Percentiles rank a stretch among this genome's conserved stretches.
Conservation (phyloP, 768 basidiomycete species). For the Omphalotus guepiniiformis region DNA sequence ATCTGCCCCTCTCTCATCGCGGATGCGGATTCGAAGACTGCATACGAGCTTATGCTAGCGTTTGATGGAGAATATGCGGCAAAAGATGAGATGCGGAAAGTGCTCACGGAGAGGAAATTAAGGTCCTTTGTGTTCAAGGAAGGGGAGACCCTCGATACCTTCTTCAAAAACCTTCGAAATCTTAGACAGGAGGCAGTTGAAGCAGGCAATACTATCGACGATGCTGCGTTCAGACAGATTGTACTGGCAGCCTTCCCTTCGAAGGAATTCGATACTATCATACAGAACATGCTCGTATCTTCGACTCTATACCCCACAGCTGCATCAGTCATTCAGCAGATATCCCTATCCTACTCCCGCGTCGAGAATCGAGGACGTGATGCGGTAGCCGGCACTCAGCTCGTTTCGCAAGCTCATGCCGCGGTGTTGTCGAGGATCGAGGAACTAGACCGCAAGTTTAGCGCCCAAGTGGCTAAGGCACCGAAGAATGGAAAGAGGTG, state of each 20-base stretch:
- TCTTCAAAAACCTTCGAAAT: neutral
- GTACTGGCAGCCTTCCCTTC: neutral
- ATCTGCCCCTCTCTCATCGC: too few species aligned
- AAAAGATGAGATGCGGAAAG: too few species aligned
- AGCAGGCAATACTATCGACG: neutral
- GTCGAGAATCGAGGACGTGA: neutral
- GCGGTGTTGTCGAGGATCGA: neutral
- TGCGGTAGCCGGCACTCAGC: neutral
- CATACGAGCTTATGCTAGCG: too few species aligned
- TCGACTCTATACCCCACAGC: neutral
- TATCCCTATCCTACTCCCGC: constrained; percentile 23
- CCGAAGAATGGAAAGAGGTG: constrained; percentile 7
- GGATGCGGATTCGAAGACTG: too few species aligned
- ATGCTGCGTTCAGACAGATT: neutral
- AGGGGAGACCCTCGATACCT: neutral
- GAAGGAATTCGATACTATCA: neutral
- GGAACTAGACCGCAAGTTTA: neutral
- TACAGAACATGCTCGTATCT: neutral
- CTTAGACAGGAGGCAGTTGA: neutral
- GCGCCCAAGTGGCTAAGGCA: neutral
- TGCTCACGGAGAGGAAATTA: neutral
- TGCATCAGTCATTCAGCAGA: neutral
- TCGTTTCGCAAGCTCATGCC: neutral
- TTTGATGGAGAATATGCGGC: too few species aligned
- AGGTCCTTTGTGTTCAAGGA: neutral